These are phyloP conservation scores for Penicillium soppii DNA, from an alignment of 495 filamentous ascomycete species.

Conservation along the genomic window DNA sequence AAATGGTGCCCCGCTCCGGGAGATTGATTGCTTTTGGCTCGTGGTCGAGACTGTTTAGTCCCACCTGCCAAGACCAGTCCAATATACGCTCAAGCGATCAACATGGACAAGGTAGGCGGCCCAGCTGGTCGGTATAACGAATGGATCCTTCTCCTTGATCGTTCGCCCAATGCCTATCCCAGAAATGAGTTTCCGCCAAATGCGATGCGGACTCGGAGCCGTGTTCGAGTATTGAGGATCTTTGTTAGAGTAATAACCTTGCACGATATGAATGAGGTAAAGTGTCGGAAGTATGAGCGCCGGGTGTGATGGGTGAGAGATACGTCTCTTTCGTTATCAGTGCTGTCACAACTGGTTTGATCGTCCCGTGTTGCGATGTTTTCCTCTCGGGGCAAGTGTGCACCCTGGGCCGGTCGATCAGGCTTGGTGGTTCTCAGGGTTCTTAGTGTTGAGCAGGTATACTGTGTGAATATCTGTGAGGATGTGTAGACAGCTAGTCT, in stretches of 20 bases:
- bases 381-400: neutral
- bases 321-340: neutral
- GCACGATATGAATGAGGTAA: no score
- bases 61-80: slow-evolving; percentile 18
- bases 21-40: slow-evolving; percentile 17
- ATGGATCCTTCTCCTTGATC: slow-evolving; percentile 1
- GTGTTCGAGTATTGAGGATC: neutral
- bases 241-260: neutral
- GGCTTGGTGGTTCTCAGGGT: neutral
- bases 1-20: slow-evolving; percentile 2
- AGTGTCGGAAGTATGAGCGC: no score
- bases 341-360: neutral
- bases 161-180: neutral
- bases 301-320: neutral
- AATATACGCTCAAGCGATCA: slow-evolving; percentile 15
- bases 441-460: neutral
- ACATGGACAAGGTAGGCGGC: neutral
- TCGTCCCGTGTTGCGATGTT: slow-evolving; percentile 7
- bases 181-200: neutral
- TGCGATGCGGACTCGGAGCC: neutral
- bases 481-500: neutral
- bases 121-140: neutral
- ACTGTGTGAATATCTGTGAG: neutral
- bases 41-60: slow-evolving; percentile 21
- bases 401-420: neutral